A percentile compares a stretch with the other conserved stretches of the same genome.
Evolutionary conservation across 805 yeast genomes (phyloP).

Genomic region (Yarrowia sp.): DNA sequence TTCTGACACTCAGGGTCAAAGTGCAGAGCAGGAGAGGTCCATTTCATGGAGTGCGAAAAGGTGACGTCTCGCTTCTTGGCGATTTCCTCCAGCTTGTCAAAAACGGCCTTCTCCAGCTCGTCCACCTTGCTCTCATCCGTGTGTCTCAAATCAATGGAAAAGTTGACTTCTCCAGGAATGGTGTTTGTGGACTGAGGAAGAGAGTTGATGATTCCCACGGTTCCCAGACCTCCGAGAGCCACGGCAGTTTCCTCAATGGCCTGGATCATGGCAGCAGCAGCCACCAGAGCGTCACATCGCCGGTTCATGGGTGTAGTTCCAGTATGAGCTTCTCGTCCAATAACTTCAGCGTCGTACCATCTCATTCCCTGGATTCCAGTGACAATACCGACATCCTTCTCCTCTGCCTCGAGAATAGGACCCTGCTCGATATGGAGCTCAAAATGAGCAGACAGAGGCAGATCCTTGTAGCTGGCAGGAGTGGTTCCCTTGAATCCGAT

Average conservation of each 20-base stretch:
- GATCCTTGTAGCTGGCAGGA: constrained; percentile 57
- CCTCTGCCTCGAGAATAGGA: constrained; percentile 65
- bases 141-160: constrained; percentile 65
- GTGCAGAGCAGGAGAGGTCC: constrained; percentile 62
- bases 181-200: constrained; percentile 71
- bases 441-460: constrained; percentile 71
- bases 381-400: constrained; percentile 68
- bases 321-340: constrained; percentile 73
- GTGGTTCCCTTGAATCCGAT: constrained; percentile 67
- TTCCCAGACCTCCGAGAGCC: constrained; percentile 60
- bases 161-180: constrained; percentile 66
- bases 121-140: constrained; percentile 56
- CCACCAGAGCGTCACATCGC: constrained; percentile 67
- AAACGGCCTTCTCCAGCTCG: constrained; percentile 52
- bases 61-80: constrained; percentile 46
- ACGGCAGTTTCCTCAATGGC: constrained; percentile 63
- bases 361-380: constrained; percentile 69
- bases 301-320: constrained; percentile 73
- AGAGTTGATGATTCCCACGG: constrained; percentile 64
- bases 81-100: constrained; percentile 48
- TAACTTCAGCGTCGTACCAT: constrained; percentile 65
- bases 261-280: constrained; percentile 64
- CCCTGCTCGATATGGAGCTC: constrained; percentile 83
- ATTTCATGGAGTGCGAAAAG: constrained; percentile 55
- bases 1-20: constrained; percentile 61